Percentiles rank a stretch among this genome's conserved stretches.
phyloP scores from a whole-genome alignment of 1,139 yeast genomes.

The Yamadazyma pseudoaaseri region DNA sequence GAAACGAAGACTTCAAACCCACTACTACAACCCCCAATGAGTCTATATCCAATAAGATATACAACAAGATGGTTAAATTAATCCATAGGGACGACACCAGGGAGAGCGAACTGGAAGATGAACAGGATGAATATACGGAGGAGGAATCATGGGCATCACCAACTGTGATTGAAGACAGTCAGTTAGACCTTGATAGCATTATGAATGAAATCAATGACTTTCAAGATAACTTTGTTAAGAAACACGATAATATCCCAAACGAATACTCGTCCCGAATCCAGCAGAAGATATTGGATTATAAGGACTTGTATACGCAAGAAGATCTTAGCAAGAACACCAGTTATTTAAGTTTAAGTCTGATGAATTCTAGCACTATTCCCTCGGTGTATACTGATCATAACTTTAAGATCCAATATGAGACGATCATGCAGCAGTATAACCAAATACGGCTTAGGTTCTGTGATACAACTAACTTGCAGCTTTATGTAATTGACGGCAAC shows the following conservation, averaged over 20 bases:
- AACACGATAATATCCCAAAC: constrained; percentile 12
- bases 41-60: constrained; percentile 12
- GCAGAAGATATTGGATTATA: constrained; percentile 36
- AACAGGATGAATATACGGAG: constrained; percentile 21
- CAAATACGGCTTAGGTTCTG: constrained; percentile 38
- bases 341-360: constrained; percentile 12
- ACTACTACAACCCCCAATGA: constrained; percentile 6
- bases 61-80: constrained; percentile 13
- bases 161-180: constrained; percentile 5
- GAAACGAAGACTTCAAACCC: not conserved
- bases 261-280: constrained; percentile 25
- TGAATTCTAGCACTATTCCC: constrained; percentile 1
- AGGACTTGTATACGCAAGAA: constrained; percentile 25
- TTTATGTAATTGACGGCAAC: constrained; percentile 7
- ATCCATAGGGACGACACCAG: constrained; percentile 6
- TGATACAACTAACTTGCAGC: constrained; percentile 9
- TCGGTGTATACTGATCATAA: constrained; percentile 17
- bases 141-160: constrained; percentile 11
- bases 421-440: constrained; percentile 36
- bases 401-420: constrained; percentile 38
- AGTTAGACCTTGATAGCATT: constrained; percentile 19
- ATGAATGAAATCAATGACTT: constrained; percentile 32
- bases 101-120: constrained; percentile 29
- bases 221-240: constrained; percentile 30
- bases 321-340: constrained; percentile 8